A percentile compares a stretch with the other conserved stretches of the same genome.
phyloP scores from a whole-genome alignment of 768 basidiomycete species.

The Tulasnella sp. region DNA sequence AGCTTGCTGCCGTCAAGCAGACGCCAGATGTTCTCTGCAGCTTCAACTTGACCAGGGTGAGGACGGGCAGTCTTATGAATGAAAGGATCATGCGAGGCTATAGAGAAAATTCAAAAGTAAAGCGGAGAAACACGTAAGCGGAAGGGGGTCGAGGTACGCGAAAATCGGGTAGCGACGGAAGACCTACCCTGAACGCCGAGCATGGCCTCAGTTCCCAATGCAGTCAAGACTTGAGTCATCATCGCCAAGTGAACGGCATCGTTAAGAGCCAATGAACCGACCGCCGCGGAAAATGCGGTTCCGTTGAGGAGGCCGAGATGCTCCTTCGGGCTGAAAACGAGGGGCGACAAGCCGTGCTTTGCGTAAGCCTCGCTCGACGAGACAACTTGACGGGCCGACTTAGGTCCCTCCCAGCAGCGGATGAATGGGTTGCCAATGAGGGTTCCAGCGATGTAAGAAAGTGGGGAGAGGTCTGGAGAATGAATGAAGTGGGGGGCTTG shows the following conservation, averaged over 20 bases:
- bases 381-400: slow-evolving; percentile 38
- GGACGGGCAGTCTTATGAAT: slow-evolving; percentile 73
- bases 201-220: slow-evolving; percentile 83
- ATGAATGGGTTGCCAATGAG: slow-evolving; percentile 81
- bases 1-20: slow-evolving; percentile 71
- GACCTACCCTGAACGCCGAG: slow-evolving; percentile 59
- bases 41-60: slow-evolving; percentile 85
- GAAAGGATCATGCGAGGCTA: slow-evolving; percentile 73
- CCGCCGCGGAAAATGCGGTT: slow-evolving; percentile 80
- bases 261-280: slow-evolving; percentile 72
- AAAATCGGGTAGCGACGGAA: slow-evolving; percentile 40
- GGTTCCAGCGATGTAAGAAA: slow-evolving; percentile 82
- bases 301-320: slow-evolving; percentile 60
- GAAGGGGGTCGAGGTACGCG: slow-evolving; percentile 46
- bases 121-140: not conserved
- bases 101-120: not conserved
- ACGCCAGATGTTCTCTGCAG: slow-evolving; percentile 67
- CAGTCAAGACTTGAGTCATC: slow-evolving; percentile 68
- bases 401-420: slow-evolving; percentile 50
- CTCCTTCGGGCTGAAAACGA: slow-evolving; percentile 47
- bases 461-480: slow-evolving; percentile 63
- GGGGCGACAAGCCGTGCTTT: slow-evolving; percentile 61
- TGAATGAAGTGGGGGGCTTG: slow-evolving; percentile 1
- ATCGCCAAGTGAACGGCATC: slow-evolving; percentile 56
- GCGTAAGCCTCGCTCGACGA: slow-evolving; percentile 42